Evolutionary conservation across 2,329 filamentous ascomycete species (phyloP).

Genomic region (Herpotrichia juniperi): DNA sequence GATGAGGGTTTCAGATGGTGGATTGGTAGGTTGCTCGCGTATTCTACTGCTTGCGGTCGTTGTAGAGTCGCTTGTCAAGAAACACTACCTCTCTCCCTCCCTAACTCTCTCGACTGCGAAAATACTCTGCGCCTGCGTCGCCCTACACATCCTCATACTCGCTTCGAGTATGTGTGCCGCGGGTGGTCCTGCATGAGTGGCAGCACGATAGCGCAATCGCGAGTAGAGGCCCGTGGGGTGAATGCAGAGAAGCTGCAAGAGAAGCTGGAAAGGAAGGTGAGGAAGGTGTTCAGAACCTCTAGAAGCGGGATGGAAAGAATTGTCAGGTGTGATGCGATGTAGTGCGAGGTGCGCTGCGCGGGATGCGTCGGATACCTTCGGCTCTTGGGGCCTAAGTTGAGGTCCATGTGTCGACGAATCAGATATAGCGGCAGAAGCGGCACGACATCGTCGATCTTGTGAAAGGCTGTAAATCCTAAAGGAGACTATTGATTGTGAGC

Average conservation of each 20-base stretch:
- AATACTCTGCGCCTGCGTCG: not conserved
- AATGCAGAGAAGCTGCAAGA: too few relatives aligned
- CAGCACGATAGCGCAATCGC: not conserved
- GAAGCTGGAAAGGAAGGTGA: slow-evolving; percentile 3
- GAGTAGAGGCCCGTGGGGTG: not conserved
- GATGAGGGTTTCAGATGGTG: too few relatives aligned
- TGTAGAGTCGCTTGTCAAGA: too few relatives aligned
- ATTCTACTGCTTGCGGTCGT: too few relatives aligned
- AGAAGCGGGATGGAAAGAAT: not conserved
- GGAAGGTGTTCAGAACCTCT: not conserved
- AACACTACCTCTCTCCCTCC: too few relatives aligned
- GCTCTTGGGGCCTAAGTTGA: not conserved
- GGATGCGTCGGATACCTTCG: not conserved
- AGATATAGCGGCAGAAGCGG: not conserved
- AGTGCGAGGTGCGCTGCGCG: too few relatives aligned
- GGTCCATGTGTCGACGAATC: not conserved
- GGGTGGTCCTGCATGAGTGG: not conserved
- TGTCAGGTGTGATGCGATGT: not conserved
- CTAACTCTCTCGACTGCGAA: not conserved
- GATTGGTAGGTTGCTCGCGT: too few relatives aligned
- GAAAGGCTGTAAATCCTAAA: not conserved
- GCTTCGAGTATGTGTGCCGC: not conserved
- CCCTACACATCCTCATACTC: too few relatives aligned
- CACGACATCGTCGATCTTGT: not conserved
- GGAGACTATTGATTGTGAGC: too few relatives aligned